Base-by-base conservation (phyloP, 345 rosid species). In the Balakata baccata region DNA sequence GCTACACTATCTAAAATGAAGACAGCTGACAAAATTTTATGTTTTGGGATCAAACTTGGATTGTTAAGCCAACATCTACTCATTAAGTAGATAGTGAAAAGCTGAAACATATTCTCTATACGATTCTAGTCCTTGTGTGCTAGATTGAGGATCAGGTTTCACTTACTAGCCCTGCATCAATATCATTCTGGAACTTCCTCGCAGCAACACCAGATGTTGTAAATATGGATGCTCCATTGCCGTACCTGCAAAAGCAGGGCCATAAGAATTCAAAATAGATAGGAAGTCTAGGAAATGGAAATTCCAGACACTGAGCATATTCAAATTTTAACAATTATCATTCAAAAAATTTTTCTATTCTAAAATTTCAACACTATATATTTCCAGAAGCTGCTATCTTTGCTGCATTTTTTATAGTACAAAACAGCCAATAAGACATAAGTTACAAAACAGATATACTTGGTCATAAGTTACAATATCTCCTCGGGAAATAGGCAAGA, bases 101-200 rank as follows among this genome's bases (percentile, higher is more conserved):
- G 10, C 13, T 1, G 41, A 63, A n/a, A 41, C 50, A 41, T 9
- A 6, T 11, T 14, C 66, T 29, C 3, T 2, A 38, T 16, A 41
- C 25, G 8, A 63, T 2, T 3, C 16, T n/a, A n/a, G 5, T 46
- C 49, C 70, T 64, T 38, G 3, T 22, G 54, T 49, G 54, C 39
- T 18, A 70, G 50, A 45, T 11, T 38, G 66, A 64, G 14, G 14
- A 37, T 46, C 43, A 77, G 16, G 49, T 49, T 64, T 20, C 16
- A 41, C 81, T 74, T 77, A 84, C 87, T 81, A 81, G 74, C 43
- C 80, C 83, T 7, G 78, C 72, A 53, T 77, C 83, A 22, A 84
- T 79, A 61, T 81, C 87, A 66, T 69, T 84, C 78, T 84, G 87
- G 65, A 84, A 81, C 77, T 79, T 84, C 77, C 80, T 79, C 39